Percentiles rank a stretch among this genome's conserved stretches.
Conservation (phyloP, 257 asterid species). For the Cordia subcordata region DNA sequence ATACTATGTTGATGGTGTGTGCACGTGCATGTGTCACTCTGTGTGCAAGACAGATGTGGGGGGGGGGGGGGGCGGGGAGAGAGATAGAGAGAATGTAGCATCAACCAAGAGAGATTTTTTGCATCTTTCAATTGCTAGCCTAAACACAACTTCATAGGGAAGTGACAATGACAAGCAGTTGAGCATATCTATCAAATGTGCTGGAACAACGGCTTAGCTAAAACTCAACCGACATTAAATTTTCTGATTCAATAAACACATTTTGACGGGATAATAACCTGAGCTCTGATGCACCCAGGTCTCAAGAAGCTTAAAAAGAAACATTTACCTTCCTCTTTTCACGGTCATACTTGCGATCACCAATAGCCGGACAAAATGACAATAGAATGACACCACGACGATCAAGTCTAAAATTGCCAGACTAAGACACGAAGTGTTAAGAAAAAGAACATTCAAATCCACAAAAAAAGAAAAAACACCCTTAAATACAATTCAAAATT, state of each 20-base stretch:
- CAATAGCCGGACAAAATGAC: constrained; percentile 78
- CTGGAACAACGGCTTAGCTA: no score
- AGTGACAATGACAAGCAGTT: no score
- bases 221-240: no score
- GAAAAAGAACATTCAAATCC: background rate
- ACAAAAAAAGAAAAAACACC: constrained; percentile 1
- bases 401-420: constrained; percentile 62
- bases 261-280: background rate
- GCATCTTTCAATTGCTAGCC: background rate
- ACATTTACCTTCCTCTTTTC: constrained; percentile 73
- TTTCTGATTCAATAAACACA: background rate
- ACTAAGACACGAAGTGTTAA: constrained; percentile 26
- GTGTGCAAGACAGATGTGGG: background rate
- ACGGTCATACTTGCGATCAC: constrained; percentile 89
- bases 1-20: background rate
- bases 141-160: no score
- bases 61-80: background rate
- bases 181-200: no score
- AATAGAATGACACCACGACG: constrained; percentile 71
- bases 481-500: background rate
- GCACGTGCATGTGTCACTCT: no score
- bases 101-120: background rate
- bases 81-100: background rate
- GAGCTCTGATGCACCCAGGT: background rate
- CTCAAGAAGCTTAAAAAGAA: background rate